phyloP scores from a whole-genome alignment of 2,329 filamentous ascomycete genomes.

The Fulvia fulva region DNA sequence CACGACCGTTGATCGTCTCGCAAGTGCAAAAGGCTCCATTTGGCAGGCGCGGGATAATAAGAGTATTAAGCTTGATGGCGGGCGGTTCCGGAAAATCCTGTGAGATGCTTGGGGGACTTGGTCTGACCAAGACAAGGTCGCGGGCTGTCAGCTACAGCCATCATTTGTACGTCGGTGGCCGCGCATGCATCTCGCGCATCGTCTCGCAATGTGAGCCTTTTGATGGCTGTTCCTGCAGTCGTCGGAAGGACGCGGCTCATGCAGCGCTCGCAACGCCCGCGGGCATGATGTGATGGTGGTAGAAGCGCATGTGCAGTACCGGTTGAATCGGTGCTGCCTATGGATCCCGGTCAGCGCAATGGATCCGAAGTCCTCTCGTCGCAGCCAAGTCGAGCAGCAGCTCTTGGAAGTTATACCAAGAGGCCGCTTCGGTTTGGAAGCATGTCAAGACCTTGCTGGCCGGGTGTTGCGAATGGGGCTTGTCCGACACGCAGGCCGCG shows the following conservation, averaged over 20 bases:
- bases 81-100: neutral
- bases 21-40: neutral
- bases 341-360: neutral
- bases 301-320: neutral
- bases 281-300: neutral
- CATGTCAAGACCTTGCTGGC: neutral
- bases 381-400: slow-evolving; percentile 1
- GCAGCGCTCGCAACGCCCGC: too few relatives aligned
- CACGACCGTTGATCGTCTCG: neutral
- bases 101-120: neutral
- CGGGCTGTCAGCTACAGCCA: neutral
- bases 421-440: neutral
- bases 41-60: neutral
- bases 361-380: neutral
- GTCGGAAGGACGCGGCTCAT: neutral
- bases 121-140: neutral
- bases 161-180: neutral
- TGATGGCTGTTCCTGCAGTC: neutral
- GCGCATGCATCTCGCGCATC: neutral
- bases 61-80: neutral
- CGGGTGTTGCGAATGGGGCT: neutral
- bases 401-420: slow-evolving; percentile 4
- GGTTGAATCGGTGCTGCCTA: neutral
- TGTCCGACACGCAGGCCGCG: neutral
- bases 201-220: neutral